phyloP scores from a whole-genome alignment of 768 basidiomycete species.

The Heimioporus sp. region DNA sequence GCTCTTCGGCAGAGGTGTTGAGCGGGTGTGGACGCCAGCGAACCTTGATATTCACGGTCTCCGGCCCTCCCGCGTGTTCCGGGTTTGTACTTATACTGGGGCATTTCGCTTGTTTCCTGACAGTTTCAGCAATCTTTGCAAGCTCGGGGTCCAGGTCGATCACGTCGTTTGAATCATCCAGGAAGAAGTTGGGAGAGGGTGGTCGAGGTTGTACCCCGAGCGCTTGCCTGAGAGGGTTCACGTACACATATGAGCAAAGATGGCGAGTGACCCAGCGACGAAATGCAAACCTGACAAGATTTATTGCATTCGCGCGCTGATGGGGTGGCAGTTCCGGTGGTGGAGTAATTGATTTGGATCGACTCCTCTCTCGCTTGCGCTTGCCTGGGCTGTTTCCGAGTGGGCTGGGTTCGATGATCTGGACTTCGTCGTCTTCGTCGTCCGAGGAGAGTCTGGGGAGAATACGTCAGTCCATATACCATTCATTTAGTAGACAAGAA shows the following conservation, averaged over 20 bases:
- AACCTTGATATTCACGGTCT: constrained; percentile 50
- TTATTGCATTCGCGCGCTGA: constrained; percentile 54
- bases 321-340: constrained; percentile 60
- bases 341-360: constrained; percentile 74
- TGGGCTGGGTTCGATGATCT: constrained; percentile 37
- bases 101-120: constrained; percentile 28
- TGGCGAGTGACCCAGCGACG: background rate
- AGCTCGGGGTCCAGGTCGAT: constrained; percentile 63
- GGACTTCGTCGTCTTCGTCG: constrained; percentile 47
- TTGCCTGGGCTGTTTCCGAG: constrained; percentile 31
- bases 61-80: constrained; percentile 31
- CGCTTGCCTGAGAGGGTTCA: constrained; percentile 39
- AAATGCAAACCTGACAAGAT: constrained; percentile 55
- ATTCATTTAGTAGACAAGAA: constrained; percentile 1
- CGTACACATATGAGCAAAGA: constrained; percentile 3
- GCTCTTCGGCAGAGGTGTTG: constrained; percentile 37
- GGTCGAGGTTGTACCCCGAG: constrained; percentile 41
- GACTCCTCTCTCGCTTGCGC: constrained; percentile 50
- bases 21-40: constrained; percentile 68
- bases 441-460: constrained; percentile 34
- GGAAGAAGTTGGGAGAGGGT: constrained; percentile 42
- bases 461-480: constrained; percentile 8
- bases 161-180: constrained; percentile 47
- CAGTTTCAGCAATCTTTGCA: constrained; percentile 48
- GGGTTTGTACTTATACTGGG: constrained; percentile 18